phyloP scores from a whole-genome alignment of 352 stramenopile species.

The Globisporangium irregulare region DNA sequence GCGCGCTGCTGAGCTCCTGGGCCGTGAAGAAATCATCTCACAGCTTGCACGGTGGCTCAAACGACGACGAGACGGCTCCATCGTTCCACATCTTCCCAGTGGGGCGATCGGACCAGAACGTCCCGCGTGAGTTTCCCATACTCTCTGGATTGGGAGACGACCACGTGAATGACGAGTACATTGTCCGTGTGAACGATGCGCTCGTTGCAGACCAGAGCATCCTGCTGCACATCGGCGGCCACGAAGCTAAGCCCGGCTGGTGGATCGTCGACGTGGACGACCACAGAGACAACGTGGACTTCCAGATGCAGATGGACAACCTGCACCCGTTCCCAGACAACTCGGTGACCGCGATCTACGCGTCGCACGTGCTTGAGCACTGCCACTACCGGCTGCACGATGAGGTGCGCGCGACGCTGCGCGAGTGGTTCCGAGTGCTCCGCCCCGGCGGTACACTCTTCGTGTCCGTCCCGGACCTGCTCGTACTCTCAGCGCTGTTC shows the following conservation, averaged over 20 bases:
- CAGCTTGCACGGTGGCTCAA: background rate
- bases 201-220: constrained; percentile 31
- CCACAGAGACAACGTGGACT: constrained; percentile 42
- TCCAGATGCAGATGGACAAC: constrained; percentile 63
- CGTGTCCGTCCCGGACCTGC: constrained; percentile 65
- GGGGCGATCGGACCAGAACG: constrained; percentile 14
- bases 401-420: constrained; percentile 47
- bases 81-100: constrained; percentile 46
- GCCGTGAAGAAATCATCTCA: constrained; percentile 25
- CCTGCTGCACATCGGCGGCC: constrained; percentile 63
- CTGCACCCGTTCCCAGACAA: constrained; percentile 58
- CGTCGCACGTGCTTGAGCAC: constrained; percentile 78
- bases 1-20: constrained; percentile 47
- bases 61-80: background rate
- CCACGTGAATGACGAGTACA: constrained; percentile 38
- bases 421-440: constrained; percentile 74
- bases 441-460: constrained; percentile 50
- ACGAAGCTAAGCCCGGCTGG: constrained; percentile 41
- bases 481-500: constrained; percentile 57
- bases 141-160: constrained; percentile 34
- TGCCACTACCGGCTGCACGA: constrained; percentile 49
- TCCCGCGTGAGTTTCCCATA: constrained; percentile 32
- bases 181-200: constrained; percentile 27
- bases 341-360: constrained; percentile 64
- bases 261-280: constrained; percentile 69